Conservation (phyloP, 1,284 basidiomycete species). For the Puccinia hordei region DNA sequence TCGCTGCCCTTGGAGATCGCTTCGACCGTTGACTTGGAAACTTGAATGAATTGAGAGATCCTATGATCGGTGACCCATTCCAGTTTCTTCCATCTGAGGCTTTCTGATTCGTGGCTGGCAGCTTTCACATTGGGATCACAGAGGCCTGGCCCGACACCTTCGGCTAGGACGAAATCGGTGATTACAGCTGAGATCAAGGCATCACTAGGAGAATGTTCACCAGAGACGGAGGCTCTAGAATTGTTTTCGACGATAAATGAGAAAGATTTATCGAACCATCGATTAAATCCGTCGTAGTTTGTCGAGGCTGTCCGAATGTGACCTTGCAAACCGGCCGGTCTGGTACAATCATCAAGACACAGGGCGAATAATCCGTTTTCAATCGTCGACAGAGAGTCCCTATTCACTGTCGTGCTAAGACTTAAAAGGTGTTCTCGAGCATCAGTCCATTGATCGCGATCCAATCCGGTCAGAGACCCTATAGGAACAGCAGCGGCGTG, state of each 20-base stretch:
- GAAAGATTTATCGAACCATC: constrained; percentile 91
- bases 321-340: constrained; percentile 66
- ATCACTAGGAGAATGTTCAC: constrained; percentile 90
- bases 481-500: constrained; percentile 57
- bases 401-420: constrained; percentile 69
- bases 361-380: constrained; percentile 77
- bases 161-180: constrained; percentile 73
- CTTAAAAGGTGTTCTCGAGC: constrained; percentile 69
- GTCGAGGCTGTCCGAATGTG: constrained; percentile 78
- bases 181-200: constrained; percentile 87
- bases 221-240: constrained; percentile 80
- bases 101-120: constrained; percentile 44
- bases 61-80: constrained; percentile 75
- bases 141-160: constrained; percentile 61
- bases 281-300: constrained; percentile 71
- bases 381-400: constrained; percentile 67
- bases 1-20: constrained; percentile 77
- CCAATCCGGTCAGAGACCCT: constrained; percentile 57
- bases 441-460: constrained; percentile 58
- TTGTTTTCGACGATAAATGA: constrained; percentile 82
- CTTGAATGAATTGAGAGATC: constrained; percentile 67
- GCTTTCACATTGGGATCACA: constrained; percentile 43
- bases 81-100: constrained; percentile 67
- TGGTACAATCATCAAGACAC: constrained; percentile 62
- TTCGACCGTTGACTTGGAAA: constrained; percentile 68